A percentile compares a stretch with the other conserved stretches of the same genome.
These are phyloP conservation scores for Gloeophyllum trabeum DNA, from an alignment of 768 basidiomycete genomes.

Conservation along the genomic window DNA sequence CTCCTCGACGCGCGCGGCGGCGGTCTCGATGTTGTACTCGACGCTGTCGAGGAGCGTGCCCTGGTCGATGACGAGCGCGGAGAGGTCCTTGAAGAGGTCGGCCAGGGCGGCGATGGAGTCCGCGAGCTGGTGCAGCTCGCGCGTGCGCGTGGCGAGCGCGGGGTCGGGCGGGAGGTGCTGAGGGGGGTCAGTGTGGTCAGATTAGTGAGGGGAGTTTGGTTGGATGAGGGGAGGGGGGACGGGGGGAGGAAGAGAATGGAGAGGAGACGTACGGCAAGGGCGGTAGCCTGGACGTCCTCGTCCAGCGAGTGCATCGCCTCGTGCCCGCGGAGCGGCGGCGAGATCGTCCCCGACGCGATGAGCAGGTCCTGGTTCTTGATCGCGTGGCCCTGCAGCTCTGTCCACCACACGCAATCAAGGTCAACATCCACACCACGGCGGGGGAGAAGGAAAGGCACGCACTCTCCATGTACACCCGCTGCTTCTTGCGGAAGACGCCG, in stretches of 20 bases:
- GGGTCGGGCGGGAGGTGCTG: slow-evolving; percentile 24
- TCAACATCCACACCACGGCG: slow-evolving; percentile 8
- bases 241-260: slow-evolving; percentile 2
- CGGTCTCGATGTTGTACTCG: slow-evolving; percentile 96
- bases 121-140: slow-evolving; percentile 83
- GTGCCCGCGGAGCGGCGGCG: slow-evolving; percentile 50
- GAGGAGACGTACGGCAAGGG: slow-evolving; percentile 19
- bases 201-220: background rate
- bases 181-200: slow-evolving; percentile 2
- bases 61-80: slow-evolving; percentile 90
- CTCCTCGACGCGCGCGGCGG: slow-evolving; percentile 68
- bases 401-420: background rate
- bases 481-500: slow-evolving; percentile 90
- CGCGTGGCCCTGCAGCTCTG: slow-evolving; percentile 94
- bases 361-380: slow-evolving; percentile 95
- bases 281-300: slow-evolving; percentile 83
- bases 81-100: slow-evolving; percentile 93
- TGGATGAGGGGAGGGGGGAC: background rate
- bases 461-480: slow-evolving; percentile 98
- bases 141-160: slow-evolving; percentile 36
- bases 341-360: slow-evolving; percentile 79
- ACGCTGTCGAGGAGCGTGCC: slow-evolving; percentile 93
- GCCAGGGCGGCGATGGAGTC: slow-evolving; percentile 85
- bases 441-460: slow-evolving; percentile 24
- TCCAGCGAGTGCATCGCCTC: slow-evolving; percentile 80